phyloP scores from a whole-genome alignment of 2,329 filamentous ascomycete genomes.

The Calonectria crousiana region DNA sequence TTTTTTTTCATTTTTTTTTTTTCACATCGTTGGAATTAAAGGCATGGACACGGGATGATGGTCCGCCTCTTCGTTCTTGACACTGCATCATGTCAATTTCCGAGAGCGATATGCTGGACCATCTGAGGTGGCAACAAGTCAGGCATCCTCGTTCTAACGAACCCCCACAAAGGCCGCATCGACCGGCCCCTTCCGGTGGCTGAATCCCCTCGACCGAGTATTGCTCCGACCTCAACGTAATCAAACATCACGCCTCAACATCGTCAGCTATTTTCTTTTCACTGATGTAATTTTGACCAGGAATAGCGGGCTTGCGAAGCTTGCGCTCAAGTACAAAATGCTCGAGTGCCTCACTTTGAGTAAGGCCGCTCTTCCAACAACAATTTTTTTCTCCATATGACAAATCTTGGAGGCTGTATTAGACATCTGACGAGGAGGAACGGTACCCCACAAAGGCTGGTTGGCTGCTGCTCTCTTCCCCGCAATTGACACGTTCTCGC shows the following conservation, averaged over 20 bases:
- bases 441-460: not conserved
- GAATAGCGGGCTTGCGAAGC: not conserved
- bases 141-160: slow-evolving; percentile 3
- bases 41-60: not conserved
- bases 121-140: not conserved
- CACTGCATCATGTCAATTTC: not conserved
- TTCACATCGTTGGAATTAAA: not conserved
- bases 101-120: not conserved
- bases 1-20: no score
- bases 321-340: not conserved
- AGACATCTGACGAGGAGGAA: not conserved
- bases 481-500: not conserved
- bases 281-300: not conserved
- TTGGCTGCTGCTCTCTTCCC: not conserved
- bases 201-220: not conserved
- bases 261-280: not conserved
- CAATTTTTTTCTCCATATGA: no score
- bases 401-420: not conserved
- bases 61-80: not conserved
- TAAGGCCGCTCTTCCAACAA: not conserved
- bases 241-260: not conserved
- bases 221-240: not conserved
- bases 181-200: not conserved
- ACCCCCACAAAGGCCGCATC: not conserved
- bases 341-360: not conserved